A percentile compares a stretch with the other conserved stretches of the same genome.
Conservation (phyloP, 192 early-diverging fungal species). For the Podila horticola region DNA sequence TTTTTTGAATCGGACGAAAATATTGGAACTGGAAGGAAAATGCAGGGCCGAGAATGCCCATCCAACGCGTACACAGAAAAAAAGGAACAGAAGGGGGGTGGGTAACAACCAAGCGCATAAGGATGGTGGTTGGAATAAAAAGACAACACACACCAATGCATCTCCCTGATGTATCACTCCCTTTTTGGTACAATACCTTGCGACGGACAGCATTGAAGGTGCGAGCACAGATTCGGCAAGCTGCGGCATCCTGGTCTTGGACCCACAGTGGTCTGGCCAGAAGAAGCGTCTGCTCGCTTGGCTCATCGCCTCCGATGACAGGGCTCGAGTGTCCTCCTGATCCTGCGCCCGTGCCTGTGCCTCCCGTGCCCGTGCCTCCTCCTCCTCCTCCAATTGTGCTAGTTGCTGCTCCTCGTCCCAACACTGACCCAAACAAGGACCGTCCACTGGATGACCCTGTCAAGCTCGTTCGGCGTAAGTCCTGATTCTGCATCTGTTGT, state of each 20-base stretch:
- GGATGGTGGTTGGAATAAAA: too few relatives aligned
- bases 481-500: background rate
- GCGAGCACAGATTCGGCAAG: slow-evolving; percentile 54
- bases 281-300: slow-evolving; percentile 51
- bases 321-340: slow-evolving; percentile 12
- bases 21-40: too few relatives aligned
- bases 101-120: background rate
- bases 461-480: slow-evolving; percentile 7
- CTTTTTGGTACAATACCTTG: slow-evolving; percentile 48
- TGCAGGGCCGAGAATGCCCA: too few relatives aligned
- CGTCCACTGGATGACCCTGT: slow-evolving; percentile 22
- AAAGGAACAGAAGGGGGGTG: too few relatives aligned
- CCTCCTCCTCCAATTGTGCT: slow-evolving; percentile 22
- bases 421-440: background rate
- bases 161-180: background rate
- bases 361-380: background rate
- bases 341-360: background rate
- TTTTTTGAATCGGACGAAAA: too few relatives aligned
- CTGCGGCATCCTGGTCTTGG: slow-evolving; percentile 56
- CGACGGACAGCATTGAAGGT: slow-evolving; percentile 57
- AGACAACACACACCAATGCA: background rate
- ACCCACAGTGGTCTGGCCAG: slow-evolving; percentile 62
- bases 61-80: too few relatives aligned
- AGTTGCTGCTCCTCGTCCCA: slow-evolving; percentile 15
- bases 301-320: slow-evolving; percentile 23